phyloP scores from a whole-genome alignment of 1,284 basidiomycete genomes.

The Boletus semigastroideus region DNA sequence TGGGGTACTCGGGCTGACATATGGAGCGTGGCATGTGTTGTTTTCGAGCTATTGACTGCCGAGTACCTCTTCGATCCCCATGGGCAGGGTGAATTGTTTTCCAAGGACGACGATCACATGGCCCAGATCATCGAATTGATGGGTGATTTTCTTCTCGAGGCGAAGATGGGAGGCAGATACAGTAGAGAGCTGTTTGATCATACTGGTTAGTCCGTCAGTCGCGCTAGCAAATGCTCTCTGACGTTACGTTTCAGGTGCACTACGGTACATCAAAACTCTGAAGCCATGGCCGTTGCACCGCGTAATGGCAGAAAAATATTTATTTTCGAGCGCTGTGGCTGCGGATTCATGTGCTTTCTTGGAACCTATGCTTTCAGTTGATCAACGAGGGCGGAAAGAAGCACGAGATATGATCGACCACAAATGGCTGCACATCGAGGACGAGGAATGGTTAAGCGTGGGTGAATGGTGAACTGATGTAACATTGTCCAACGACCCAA shows the following conservation, averaged over 20 bases:
- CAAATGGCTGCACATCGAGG: constrained; percentile 63
- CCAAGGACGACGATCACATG: constrained; percentile 94
- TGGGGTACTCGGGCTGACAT: constrained; percentile 87
- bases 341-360: constrained; percentile 68
- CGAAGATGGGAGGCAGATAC: constrained; percentile 84
- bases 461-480: constrained; percentile 43
- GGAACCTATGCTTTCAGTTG: constrained; percentile 75
- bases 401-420: constrained; percentile 77
- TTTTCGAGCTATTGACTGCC: constrained; percentile 84
- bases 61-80: constrained; percentile 91
- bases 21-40: constrained; percentile 87
- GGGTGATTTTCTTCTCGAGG: constrained; percentile 66
- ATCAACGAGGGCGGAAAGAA: constrained; percentile 65
- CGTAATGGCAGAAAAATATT: constrained; percentile 85
- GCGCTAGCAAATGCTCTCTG: not conserved
- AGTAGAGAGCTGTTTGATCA: constrained; percentile 84
- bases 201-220: constrained; percentile 46
- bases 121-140: constrained; percentile 90
- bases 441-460: constrained; percentile 43
- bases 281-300: constrained; percentile 83
- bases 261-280: constrained; percentile 77
- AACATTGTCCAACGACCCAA: not conserved
- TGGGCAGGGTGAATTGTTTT: constrained; percentile 77
- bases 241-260: constrained; percentile 40
- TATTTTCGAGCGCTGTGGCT: constrained; percentile 63